Conservation (phyloP, 352 stramenopile species). For the Globisporangium spiculum region DNA sequence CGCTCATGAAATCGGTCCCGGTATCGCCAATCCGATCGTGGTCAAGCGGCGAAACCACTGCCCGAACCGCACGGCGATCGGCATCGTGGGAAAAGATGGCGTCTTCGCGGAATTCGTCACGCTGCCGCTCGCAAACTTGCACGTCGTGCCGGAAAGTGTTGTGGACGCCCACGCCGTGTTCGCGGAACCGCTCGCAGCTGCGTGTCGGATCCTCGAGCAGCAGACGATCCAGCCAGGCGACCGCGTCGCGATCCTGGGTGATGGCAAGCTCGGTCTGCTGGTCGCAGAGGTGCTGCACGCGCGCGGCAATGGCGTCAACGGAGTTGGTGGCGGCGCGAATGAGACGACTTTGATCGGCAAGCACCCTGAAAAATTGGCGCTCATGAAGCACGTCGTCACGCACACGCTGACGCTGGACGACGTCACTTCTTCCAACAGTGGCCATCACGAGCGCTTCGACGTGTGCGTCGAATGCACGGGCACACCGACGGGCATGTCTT, state of each 20-base stretch:
- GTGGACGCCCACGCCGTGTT: conserved; percentile 78
- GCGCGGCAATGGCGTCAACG: not conserved
- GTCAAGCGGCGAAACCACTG: conserved; percentile 81
- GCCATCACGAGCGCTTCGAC: conserved; percentile 32
- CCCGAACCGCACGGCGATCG: conserved; percentile 76
- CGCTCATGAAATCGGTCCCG: not conserved
- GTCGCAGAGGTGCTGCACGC: conserved; percentile 78
- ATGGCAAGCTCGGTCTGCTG: conserved; percentile 88
- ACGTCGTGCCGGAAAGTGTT: conserved; percentile 66
- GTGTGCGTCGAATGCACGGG: conserved; percentile 70
- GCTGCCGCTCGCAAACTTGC: conserved; percentile 77
- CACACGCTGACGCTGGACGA: conserved; percentile 26
- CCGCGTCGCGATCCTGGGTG: conserved; percentile 77
- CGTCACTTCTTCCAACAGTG: conserved; percentile 2
- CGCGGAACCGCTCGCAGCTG: conserved; percentile 82
- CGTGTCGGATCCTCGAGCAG: conserved; percentile 86
- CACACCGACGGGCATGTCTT: conserved; percentile 34
- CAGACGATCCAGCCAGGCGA: conserved; percentile 50
- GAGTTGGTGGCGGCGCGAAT: conserved; percentile 18
- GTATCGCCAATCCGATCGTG: not conserved
- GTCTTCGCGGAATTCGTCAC: conserved; percentile 86
- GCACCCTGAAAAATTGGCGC: conserved; percentile 51
- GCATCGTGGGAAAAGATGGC: conserved; percentile 78
- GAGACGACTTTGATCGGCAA: conserved; percentile 54
- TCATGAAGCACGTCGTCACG: conserved; percentile 46